phyloP scores from a whole-genome alignment of 441 rosid species.

The Syzygium syzygioides region DNA sequence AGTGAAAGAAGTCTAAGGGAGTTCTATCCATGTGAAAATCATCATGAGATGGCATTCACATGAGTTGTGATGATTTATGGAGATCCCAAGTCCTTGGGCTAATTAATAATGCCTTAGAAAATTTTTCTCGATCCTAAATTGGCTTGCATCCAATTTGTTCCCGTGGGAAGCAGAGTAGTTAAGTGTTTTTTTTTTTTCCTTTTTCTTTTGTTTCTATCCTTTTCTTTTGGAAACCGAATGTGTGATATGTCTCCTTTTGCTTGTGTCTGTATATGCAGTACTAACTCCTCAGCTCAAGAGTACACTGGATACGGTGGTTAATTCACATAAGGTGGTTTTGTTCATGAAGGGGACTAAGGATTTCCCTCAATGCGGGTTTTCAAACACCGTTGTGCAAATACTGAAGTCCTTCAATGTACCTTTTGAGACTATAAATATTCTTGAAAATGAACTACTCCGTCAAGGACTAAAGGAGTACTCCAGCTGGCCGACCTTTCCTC shows the following conservation, averaged over 20 bases:
- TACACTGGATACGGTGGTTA: conserved; percentile 69
- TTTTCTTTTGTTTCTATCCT: not conserved
- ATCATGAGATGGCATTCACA: not conserved
- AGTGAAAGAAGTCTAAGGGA: not conserved
- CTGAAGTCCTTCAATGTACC: conserved; percentile 61
- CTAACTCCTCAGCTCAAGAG: conserved; percentile 61
- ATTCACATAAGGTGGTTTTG: conserved; percentile 64
- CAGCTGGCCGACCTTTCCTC: conserved; percentile 94
- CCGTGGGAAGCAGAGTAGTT: not conserved
- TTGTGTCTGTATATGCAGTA: conserved; percentile 17
- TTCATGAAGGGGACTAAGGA: conserved; percentile 92
- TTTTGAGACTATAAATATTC: conserved; percentile 65
- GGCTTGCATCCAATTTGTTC: not conserved
- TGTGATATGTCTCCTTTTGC: not conserved
- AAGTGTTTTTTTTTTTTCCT: not conserved
- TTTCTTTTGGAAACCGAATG: not conserved
- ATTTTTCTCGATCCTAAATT: not conserved
- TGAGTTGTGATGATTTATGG: not conserved
- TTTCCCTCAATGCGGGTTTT: conserved; percentile 92
- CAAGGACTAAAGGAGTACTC: conserved; percentile 90
- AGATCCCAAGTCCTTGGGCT: not conserved
- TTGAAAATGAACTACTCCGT: conserved; percentile 78
- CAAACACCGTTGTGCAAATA: conserved; percentile 87
- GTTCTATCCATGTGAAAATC: not conserved
- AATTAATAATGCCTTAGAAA: not conserved